These are phyloP conservation scores for Tulasnella sp. DNA, from an alignment of 768 basidiomycete genomes.

Conservation along the genomic window DNA sequence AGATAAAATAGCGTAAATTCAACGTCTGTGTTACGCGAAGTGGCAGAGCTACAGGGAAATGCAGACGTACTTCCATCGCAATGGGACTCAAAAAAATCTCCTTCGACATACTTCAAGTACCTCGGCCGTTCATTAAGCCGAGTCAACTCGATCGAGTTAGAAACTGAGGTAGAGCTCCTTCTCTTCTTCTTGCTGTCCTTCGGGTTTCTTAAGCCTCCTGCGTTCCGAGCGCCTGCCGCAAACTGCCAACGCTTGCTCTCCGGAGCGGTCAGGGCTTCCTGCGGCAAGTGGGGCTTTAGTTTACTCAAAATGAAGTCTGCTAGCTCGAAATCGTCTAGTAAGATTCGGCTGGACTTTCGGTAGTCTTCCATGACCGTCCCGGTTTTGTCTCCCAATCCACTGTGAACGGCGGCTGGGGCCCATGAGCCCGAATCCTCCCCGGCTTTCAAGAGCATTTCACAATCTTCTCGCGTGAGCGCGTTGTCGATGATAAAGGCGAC, in stretches of 20 bases:
- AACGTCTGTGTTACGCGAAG: neutral
- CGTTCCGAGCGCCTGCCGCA: too few species aligned
- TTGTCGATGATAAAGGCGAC: constrained; percentile 15
- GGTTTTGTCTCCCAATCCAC: neutral
- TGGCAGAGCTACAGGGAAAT: neutral
- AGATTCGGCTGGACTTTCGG: constrained; percentile 13
- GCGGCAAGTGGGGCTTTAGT: constrained; percentile 2
- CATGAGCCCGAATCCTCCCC: constrained; percentile 1
- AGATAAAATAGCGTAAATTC: neutral
- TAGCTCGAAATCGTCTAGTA: constrained; percentile 7
- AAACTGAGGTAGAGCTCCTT: neutral
- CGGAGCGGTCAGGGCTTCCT: neutral
- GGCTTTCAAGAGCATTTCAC: constrained; percentile 2
- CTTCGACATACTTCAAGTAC: constrained; percentile 11
- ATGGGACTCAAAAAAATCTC: constrained; percentile 14
- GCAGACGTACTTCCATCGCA: constrained; percentile 6
- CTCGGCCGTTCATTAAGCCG: constrained; percentile 9
- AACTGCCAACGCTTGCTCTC: neutral
- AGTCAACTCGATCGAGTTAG: neutral
- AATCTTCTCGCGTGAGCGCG: constrained; percentile 11
- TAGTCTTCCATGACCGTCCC: neutral
- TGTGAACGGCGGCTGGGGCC: constrained; percentile 2
- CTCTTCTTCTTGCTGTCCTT: neutral
- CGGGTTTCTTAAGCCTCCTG: too few species aligned
- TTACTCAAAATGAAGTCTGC: constrained; percentile 14